Evolutionary conservation across 2,329 filamentous ascomycete species (phyloP).

Genomic region (Penicillium sp.): DNA sequence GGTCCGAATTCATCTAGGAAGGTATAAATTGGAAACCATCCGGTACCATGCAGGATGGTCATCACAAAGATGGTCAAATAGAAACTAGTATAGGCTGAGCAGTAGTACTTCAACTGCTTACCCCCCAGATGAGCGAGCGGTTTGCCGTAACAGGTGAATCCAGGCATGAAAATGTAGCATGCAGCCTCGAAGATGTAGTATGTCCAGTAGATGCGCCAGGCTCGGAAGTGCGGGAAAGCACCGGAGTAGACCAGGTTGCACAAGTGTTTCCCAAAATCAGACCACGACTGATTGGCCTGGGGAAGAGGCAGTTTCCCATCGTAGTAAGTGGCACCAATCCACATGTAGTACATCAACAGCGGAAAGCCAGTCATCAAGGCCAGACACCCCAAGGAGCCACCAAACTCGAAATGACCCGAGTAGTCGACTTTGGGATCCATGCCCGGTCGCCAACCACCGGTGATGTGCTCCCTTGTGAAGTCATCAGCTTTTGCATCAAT

Average conservation of each 20-base stretch:
- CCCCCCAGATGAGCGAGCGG: slow-evolving; percentile 75
- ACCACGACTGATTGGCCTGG: slow-evolving; percentile 59
- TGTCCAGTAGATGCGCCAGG: slow-evolving; percentile 91
- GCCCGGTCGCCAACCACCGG: slow-evolving; percentile 22
- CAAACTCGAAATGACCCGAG: slow-evolving; percentile 67
- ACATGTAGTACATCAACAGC: slow-evolving; percentile 97
- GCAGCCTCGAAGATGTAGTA: slow-evolving; percentile 81
- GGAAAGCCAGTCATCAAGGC: slow-evolving; percentile 89
- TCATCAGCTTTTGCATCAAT: slow-evolving; percentile 1
- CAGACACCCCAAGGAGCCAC: slow-evolving; percentile 71
- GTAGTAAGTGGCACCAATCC: slow-evolving; percentile 91
- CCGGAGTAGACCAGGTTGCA: slow-evolving; percentile 70
- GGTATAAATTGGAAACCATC: slow-evolving; percentile 81
- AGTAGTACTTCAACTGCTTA: slow-evolving; percentile 87
- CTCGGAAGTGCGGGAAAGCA: slow-evolving; percentile 74
- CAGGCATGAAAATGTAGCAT: slow-evolving; percentile 81
- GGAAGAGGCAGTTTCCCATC: slow-evolving; percentile 73
- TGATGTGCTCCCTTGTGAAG: slow-evolving; percentile 20
- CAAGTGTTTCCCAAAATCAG: slow-evolving; percentile 69
- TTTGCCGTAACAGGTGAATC: slow-evolving; percentile 83
- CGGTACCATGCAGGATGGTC: slow-evolving; percentile 69
- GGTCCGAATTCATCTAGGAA: slow-evolving; percentile 93
- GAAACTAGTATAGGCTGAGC: slow-evolving; percentile 80
- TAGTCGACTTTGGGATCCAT: slow-evolving; percentile 26
- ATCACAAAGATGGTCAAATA: slow-evolving; percentile 76